Evolutionary conservation across 2,329 filamentous ascomycete species (phyloP).

Genomic region (Penicillium olsonii): DNA sequence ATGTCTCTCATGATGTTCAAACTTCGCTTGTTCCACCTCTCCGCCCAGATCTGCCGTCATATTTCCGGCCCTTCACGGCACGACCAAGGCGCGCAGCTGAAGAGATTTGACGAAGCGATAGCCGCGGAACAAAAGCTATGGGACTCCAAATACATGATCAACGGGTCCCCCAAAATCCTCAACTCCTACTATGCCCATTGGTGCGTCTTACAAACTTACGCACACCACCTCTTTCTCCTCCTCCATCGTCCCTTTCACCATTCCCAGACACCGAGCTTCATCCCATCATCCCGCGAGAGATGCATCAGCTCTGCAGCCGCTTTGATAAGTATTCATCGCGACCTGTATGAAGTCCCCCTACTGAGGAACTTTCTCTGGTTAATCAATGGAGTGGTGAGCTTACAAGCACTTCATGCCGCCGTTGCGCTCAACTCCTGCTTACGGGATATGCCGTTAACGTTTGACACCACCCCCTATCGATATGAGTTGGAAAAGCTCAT

Average conservation of each 20-base stretch:
- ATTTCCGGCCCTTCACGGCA: conserved; percentile 11
- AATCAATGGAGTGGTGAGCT: conserved; percentile 26
- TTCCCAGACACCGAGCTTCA: conserved; percentile 2
- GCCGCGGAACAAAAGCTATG: conserved; percentile 21
- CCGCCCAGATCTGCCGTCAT: conserved; percentile 26
- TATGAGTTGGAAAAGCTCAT: neutral
- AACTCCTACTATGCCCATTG: conserved; percentile 28
- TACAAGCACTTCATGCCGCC: conserved; percentile 31
- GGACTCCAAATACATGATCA: conserved; percentile 16
- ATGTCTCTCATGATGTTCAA: conserved; percentile 36
- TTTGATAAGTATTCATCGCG: conserved; percentile 25
- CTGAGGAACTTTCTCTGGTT: conserved; percentile 29
- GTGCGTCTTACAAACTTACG: conserved; percentile 33
- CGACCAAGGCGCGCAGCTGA: conserved; percentile 7
- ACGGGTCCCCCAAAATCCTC: conserved; percentile 19
- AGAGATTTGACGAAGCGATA: conserved; percentile 15
- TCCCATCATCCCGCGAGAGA: conserved; percentile 12
- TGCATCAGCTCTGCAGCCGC: conserved; percentile 24
- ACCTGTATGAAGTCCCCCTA: conserved; percentile 20
- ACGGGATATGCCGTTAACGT: neutral
- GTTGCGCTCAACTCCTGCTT: conserved; percentile 24
- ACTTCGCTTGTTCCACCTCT: conserved; percentile 30
- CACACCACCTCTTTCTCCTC: conserved; percentile 32
- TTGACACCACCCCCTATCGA: neutral
- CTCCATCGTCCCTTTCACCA: conserved; percentile 28